Evolutionary conservation across 2,329 filamentous ascomycete species (phyloP).

Genomic region (Penicillium sp.): DNA sequence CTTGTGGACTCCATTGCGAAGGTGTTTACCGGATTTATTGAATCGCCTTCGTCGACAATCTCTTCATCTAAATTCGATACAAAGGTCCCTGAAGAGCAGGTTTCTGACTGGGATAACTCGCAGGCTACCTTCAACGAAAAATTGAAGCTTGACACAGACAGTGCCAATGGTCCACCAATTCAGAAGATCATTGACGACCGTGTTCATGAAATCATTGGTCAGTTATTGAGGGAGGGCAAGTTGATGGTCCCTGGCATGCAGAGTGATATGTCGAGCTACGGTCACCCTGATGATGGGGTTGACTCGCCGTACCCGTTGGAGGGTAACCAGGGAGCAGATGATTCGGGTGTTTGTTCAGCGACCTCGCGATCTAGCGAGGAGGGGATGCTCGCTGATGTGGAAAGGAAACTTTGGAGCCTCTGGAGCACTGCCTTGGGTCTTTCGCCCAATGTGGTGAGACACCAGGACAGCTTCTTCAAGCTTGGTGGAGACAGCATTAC

Average conservation of each 20-base stretch:
- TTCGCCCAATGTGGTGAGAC: constrained; percentile 29
- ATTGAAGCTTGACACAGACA: constrained; percentile 4
- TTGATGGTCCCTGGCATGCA: constrained; percentile 19
- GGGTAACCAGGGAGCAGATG: constrained; percentile 15
- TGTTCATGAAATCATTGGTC: constrained; percentile 31
- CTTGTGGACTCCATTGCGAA: constrained; percentile 29
- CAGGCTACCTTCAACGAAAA: constrained; percentile 16
- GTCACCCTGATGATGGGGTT: constrained; percentile 12
- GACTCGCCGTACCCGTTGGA: constrained; percentile 18
- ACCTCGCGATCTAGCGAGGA: constrained; percentile 31
- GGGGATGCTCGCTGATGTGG: constrained; percentile 24
- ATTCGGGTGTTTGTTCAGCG: constrained; percentile 24
- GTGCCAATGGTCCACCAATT: constrained; percentile 22
- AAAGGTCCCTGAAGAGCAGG: constrained; percentile 3
- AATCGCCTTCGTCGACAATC: constrained; percentile 23
- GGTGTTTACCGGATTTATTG: constrained; percentile 31
- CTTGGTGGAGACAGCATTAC: constrained; percentile 40
- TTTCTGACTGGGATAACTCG: constrained; percentile 11
- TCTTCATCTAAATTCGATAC: constrained; percentile 17
- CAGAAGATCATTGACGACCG: constrained; percentile 33
- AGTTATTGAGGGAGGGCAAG: constrained; percentile 30
- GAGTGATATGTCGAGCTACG: constrained; percentile 14
- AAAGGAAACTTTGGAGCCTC: constrained; percentile 35
- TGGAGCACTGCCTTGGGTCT: constrained; percentile 37
- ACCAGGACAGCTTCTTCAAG: constrained; percentile 41